Evolutionary conservation across 305 asterid genomes (phyloP).

Genomic region (Withania somnifera): DNA sequence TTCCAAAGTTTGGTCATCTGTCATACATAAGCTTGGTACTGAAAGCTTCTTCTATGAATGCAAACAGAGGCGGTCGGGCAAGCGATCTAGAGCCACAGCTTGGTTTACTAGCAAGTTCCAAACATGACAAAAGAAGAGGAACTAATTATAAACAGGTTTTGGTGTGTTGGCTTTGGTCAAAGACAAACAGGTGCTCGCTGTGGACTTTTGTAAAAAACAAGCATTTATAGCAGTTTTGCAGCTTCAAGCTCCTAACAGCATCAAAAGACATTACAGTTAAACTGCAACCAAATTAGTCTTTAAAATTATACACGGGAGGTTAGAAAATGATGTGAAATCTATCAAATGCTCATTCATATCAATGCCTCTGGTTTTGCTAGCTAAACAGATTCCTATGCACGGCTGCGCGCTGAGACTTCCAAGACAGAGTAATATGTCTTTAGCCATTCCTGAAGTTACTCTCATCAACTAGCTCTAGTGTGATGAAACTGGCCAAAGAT

Average conservation of each 20-base stretch:
- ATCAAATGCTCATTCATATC: background rate
- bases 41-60: slow-evolving; percentile 45
- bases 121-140: background rate
- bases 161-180: background rate
- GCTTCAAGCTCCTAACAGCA: background rate
- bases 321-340: background rate
- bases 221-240: background rate
- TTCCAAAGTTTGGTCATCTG: background rate
- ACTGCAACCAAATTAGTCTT: background rate
- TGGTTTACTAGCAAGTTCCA: background rate
- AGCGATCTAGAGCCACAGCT: slow-evolving; percentile 6
- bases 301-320: background rate
- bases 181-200: background rate
- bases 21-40: background rate
- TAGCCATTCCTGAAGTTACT: background rate
- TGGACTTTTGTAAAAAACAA: background rate
- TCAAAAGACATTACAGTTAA: background rate
- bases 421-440: too few relatives aligned
- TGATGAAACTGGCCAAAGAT: background rate
- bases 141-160: background rate
- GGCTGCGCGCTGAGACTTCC: too few relatives aligned
- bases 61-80: slow-evolving; percentile 84
- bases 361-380: too few relatives aligned
- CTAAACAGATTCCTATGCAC: too few relatives aligned
- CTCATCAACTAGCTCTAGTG: background rate